Conservation (phyloP, 768 basidiomycete genomes). For the Kwoniella dendrophila region DNA sequence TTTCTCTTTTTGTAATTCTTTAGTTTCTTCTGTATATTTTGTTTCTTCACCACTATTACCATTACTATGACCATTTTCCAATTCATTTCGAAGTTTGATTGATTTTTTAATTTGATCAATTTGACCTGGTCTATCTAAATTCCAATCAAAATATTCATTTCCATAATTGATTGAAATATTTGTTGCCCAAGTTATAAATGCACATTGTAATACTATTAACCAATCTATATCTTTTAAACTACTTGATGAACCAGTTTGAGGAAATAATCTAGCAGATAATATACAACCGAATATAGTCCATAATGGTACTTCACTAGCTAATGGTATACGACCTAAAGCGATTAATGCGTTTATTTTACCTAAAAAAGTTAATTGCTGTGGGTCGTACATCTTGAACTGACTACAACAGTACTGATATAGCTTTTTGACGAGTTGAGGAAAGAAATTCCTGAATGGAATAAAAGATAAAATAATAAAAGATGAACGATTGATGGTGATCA, state of each 20-base stretch:
- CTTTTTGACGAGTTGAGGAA: no score
- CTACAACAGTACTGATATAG: neutral
- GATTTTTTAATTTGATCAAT: slow-evolving; percentile 16
- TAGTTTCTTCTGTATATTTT: slow-evolving; percentile 2
- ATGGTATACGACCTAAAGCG: slow-evolving; percentile 38
- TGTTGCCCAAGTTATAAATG: slow-evolving; percentile 38
- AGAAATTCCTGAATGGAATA: no score
- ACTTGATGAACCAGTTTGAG: slow-evolving; percentile 3
- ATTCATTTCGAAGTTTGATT: neutral
- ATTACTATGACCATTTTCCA: neutral
- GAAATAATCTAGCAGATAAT: slow-evolving; percentile 27
- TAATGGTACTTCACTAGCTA: slow-evolving; percentile 35
- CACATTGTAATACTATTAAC: slow-evolving; percentile 30
- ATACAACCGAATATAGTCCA: slow-evolving; percentile 36
- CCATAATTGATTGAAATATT: slow-evolving; percentile 43
- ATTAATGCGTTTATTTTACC: slow-evolving; percentile 29
- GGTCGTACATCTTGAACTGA: slow-evolving; percentile 24
- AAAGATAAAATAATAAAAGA: no score
- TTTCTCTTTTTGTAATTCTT: neutral
- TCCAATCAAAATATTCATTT: slow-evolving; percentile 43
- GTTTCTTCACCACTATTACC: no score
- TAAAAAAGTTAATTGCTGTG: slow-evolving; percentile 28
- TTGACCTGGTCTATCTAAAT: slow-evolving; percentile 33
- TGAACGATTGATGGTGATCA: no score
- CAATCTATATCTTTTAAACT: slow-evolving; percentile 19